phyloP scores from a whole-genome alignment of 345 rosid genomes.

The Luvunga scandens region DNA sequence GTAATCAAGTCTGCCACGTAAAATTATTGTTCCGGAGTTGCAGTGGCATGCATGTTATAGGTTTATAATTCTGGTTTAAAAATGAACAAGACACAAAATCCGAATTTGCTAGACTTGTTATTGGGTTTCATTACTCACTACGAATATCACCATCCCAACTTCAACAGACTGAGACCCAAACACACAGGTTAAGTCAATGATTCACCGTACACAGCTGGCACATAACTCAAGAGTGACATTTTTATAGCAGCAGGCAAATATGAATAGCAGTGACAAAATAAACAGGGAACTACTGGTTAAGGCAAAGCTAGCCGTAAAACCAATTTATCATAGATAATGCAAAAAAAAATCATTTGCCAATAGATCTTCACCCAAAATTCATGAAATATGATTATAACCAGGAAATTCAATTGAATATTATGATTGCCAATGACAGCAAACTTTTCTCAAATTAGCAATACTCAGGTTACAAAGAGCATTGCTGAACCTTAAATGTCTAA shows the following conservation, averaged over 20 bases:
- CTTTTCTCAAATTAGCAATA: conserved; percentile 16
- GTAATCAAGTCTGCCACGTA: no score
- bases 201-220: no score
- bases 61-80: no score
- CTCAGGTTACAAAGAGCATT: conserved; percentile 22
- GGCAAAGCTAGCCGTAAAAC: background rate
- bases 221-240: no score
- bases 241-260: background rate
- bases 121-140: no score
- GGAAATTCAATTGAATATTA: background rate
- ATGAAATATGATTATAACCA: background rate
- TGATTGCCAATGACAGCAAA: conserved; percentile 13
- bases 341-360: background rate
- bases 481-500: conserved; percentile 12
- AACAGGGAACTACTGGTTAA: background rate
- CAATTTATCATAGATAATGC: background rate
- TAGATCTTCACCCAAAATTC: conserved; percentile 15
- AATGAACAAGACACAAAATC: no score
- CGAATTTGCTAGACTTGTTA: no score
- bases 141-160: no score
- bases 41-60: no score
- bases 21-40: no score
- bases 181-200: no score
- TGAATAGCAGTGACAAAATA: background rate
- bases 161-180: no score